phyloP scores from a whole-genome alignment of 306 rosid genomes.

The Lathyrus tuberosus region DNA sequence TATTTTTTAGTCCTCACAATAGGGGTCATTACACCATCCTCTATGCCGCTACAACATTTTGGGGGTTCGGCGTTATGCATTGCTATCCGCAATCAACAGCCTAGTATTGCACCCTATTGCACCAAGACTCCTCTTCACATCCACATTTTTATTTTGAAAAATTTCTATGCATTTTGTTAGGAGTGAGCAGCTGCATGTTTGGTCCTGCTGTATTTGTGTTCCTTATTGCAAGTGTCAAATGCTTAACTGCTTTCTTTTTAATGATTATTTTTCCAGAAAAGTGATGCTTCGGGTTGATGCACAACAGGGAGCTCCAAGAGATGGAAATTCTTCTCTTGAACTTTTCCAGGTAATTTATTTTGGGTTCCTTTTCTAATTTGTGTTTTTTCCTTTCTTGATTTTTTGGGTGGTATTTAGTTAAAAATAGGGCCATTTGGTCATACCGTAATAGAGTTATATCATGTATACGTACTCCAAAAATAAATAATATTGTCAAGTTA shows the following conservation, averaged over 20 bases:
- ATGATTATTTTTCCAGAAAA: conserved; percentile 58
- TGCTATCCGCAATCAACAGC: too few species aligned
- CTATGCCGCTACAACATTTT: too few species aligned
- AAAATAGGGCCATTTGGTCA: neutral
- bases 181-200: conserved; percentile 15
- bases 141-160: neutral
- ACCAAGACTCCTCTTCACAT: neutral
- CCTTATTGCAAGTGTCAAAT: conserved; percentile 1
- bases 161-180: conserved; percentile 18
- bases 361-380: conserved; percentile 6
- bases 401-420: conserved; percentile 7
- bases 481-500: neutral
- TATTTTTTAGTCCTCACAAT: too few species aligned
- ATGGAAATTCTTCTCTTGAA: conserved; percentile 89
- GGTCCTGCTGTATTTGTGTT: conserved; percentile 20
- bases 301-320: conserved; percentile 90
- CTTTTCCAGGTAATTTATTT: conserved; percentile 69
- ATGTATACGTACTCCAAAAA: neutral
- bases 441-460: neutral
- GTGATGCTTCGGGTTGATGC: conserved; percentile 98
- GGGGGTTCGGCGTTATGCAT: too few species aligned
- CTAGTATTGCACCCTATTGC: neutral
- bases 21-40: too few species aligned
- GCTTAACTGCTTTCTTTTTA: conserved; percentile 31
- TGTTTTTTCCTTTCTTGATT: conserved; percentile 2